Evolutionary conservation across 768 basidiomycete species (phyloP), one percentile per base, ranked within the genome.

Genomic region (Phanerodontia chrysosporium): DNA sequence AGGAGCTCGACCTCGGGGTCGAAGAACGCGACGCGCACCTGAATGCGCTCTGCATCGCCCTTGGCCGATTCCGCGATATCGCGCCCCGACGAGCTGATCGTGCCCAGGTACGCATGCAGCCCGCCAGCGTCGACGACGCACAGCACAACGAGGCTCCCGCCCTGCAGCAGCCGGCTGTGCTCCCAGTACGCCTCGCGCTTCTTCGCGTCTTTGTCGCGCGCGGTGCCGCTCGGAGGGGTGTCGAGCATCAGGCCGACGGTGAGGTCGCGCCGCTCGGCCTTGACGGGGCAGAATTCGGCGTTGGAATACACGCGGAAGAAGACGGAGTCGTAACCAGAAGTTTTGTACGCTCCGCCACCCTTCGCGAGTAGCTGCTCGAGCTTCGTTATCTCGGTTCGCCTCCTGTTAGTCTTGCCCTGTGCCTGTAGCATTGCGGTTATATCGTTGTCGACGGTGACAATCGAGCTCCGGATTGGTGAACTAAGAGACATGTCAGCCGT

Each of bases 271-370:
- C 78, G 71, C 42, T 84, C 81, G 0, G 85, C 77, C 21, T 73
- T 68, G 36, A 83, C 58, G 2, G 79, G 72, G 1, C 62, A 58
- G 59, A 89, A 86, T 4, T 68, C 62, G 58, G 80, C 78, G 49
- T 79, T 75, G 25, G 83, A 81, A 69, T 87, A 86, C 2, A 88
- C 70, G 28, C 86, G 83, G 76, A 87, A 86, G 72, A 85, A 78
- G 5, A 84, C 66, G 0, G 75, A 75, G 30, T 85, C 80, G 3
- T 73, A 75, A 25, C 70, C 72, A 21, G 74, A 75, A 0, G 71
- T 68, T 35, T 59, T 75, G 56, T 88, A 89, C 58, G 77, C 81
- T 9, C 87, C 87, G 13, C 87, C 88, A 1, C 73, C 67, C 24
- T 74, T 78, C n/a, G 69, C 64, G 2, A 86, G 61, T n/a, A 89